Evolutionary conservation across 306 rosid genomes (phyloP).

Genomic region (Inga laurina): DNA sequence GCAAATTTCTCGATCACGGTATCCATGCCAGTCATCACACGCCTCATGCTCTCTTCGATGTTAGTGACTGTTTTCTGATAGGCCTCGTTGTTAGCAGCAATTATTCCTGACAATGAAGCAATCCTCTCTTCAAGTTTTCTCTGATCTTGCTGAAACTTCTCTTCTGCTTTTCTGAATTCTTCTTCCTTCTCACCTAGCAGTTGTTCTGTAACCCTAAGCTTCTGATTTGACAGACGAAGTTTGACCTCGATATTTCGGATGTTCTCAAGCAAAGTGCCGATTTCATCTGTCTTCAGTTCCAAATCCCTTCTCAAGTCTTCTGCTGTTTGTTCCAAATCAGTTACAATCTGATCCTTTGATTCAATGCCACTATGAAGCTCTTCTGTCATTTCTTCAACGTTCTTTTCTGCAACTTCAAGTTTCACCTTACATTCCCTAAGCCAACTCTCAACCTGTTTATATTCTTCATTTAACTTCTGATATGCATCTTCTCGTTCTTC

Average conservation of each 20-base stretch:
- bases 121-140: constrained; percentile 63
- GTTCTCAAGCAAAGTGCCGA: constrained; percentile 52
- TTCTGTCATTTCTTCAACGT: constrained; percentile 50
- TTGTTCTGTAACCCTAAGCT: constrained; percentile 96
- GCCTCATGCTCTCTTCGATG: constrained; percentile 42
- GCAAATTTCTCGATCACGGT: constrained; percentile 45
- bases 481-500: constrained; percentile 59
- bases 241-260: constrained; percentile 72
- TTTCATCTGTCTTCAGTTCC: constrained; percentile 75
- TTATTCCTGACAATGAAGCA: constrained; percentile 46
- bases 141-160: constrained; percentile 62
- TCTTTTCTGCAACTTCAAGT: constrained; percentile 61
- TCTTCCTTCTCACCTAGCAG: constrained; percentile 80
- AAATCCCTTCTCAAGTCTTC: constrained; percentile 79
- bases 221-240: constrained; percentile 97
- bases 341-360: constrained; percentile 59
- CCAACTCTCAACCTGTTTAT: constrained; percentile 51
- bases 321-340: constrained; percentile 59
- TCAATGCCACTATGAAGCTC: constrained; percentile 44
- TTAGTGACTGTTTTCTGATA: constrained; percentile 45
- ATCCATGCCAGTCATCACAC: constrained; percentile 51
- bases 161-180: constrained; percentile 56
- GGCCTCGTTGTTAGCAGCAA: constrained; percentile 61
- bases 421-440: constrained; percentile 54
- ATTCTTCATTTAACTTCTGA: constrained; percentile 58